Evolutionary conservation across 2,329 filamentous ascomycete species (phyloP), one percentile per base, ranked within the genome.

Genomic region (Curvularia hawaiiensis): DNA sequence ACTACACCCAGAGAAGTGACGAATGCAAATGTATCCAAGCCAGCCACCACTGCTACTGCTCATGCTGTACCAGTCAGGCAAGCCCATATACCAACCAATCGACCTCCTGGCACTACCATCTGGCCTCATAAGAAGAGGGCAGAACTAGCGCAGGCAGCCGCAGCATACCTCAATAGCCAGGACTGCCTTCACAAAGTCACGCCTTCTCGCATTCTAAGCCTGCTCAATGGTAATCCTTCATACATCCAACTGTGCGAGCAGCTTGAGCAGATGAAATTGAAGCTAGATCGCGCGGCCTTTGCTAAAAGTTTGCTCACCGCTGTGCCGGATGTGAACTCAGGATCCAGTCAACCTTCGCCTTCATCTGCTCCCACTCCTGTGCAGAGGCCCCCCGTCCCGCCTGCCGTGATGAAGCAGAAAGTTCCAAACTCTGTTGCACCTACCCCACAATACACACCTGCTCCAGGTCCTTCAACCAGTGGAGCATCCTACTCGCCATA

Each of bases 171-270:
- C 7, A 77, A 77, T 41, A 63, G 62, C 2, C 74, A 74, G 22
- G 85, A 85, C 60, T 58, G 64, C 3, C 64, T 63, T 20, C 79
- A 77, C 40, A 63, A 65, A 7, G 67, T 83, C 8, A 69, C 72
- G 10, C 55, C 75, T 9, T 69, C 77, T 10, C 71, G 79, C 20
- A 74, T 87, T 10, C 67, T 80, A 22, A 68, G 66, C 1, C 76
- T 86, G 38, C 74, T 87, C 9, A 76, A 84, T 49, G 67, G 72
- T 8, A 85, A 86, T 61, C 83, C 84, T 2, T 83, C 79, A 2
- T 87, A 86, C 60, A 79, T 81, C 57, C 78, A 83, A 50, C 70
- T 87, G 3, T 87, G 85, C 63, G 79, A 83, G 58, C 75, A 77
- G 45, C 69, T 87, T 5, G 84, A 87, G 59, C 66, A 63, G 1